Base-by-base conservation (phyloP, 1,284 basidiomycete genomes). In the Boletus coffeatus region DNA sequence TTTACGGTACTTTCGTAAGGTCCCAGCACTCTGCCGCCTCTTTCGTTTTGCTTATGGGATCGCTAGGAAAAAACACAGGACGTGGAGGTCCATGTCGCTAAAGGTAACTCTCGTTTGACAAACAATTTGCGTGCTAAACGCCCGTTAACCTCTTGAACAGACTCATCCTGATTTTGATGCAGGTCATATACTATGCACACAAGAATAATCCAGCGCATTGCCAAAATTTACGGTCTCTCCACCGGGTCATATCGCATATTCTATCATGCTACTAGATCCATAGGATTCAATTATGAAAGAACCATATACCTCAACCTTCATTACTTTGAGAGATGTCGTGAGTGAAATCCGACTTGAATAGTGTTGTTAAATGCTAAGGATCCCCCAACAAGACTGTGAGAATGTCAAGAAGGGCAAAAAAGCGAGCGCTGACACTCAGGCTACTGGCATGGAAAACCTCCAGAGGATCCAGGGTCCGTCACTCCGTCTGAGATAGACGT, bases 221-320 rank as follows among this genome's bases (percentile, higher is more conserved):
- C 82, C 10, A 71, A 77, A 39, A 72, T 90, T n/a, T 92, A 88
- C 70, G 78, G 79, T 57, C 78, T 91, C 21, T 82, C 88, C 0
- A 77, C 85, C 8, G 76, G 82, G 0, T 89, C 88, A 59, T 72
- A 97, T 63, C 91, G 94, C 69, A 82, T 98, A 8, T 98, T 97
- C 74, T 90, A 88, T 75, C 94, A 98, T 70, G 32, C 79, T 8
- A 94, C 95, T 2, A 89, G 87, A 1, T 77, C 90, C 36, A 96
- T 98, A 64, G 96, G 94, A 0, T 98, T 98, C 80, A 99, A 99
- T 75, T 82, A 94, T 36, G 88, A 86, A 58, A 93, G 93, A 2
- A 89, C 89, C 62, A 81, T 99, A 41, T 98, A 94, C 77, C 78
- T 97, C 67, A 99, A 98, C 73, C 78, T 95, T 37, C 81, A 93